phyloP scores from a whole-genome alignment of 2,329 filamentous ascomycete species.

The Aureobasidium sp. region DNA sequence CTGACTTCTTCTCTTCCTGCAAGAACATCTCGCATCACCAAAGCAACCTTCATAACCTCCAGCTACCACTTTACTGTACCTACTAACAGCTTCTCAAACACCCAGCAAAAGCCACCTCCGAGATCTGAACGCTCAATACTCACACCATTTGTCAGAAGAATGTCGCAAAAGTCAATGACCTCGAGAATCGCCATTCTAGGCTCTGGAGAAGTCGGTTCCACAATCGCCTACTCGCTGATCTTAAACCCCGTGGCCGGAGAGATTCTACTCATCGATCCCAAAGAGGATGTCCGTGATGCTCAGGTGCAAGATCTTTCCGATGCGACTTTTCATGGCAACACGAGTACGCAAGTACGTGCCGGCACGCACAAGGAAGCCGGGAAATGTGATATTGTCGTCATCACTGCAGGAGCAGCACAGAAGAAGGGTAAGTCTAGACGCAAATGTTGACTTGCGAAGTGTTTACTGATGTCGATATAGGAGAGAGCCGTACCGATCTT shows the following conservation, averaged over 20 bases:
- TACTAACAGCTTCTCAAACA: neutral
- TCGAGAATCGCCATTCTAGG: slow-evolving; percentile 43
- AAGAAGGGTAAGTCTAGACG: slow-evolving; percentile 31
- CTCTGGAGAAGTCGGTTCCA: slow-evolving; percentile 46
- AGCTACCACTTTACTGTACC: neutral
- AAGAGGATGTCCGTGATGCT: slow-evolving; percentile 40
- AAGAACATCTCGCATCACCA: neutral
- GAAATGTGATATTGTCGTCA: slow-evolving; percentile 49
- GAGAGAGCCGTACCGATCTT: slow-evolving; percentile 41
- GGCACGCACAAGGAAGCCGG: slow-evolving; percentile 43
- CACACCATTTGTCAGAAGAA: neutral
- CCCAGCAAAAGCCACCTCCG: neutral
- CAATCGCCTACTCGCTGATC: slow-evolving; percentile 46
- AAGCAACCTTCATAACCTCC: slow-evolving; percentile 2
- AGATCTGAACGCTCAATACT: neutral
- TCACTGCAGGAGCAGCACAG: slow-evolving; percentile 50
- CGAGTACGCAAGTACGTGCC: slow-evolving; percentile 38
- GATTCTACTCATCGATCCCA: slow-evolving; percentile 48
- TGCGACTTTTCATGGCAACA: slow-evolving; percentile 40
- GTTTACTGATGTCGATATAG: neutral
- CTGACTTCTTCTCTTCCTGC: neutral
- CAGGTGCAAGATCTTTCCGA: slow-evolving; percentile 49
- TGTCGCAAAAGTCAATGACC: slow-evolving; percentile 13
- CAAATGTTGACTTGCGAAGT: too few relatives aligned
- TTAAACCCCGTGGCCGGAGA: slow-evolving; percentile 45